These are phyloP conservation scores for Yarrowia phangngaensis DNA, from an alignment of 805 yeast genomes.

Conservation along the genomic window DNA sequence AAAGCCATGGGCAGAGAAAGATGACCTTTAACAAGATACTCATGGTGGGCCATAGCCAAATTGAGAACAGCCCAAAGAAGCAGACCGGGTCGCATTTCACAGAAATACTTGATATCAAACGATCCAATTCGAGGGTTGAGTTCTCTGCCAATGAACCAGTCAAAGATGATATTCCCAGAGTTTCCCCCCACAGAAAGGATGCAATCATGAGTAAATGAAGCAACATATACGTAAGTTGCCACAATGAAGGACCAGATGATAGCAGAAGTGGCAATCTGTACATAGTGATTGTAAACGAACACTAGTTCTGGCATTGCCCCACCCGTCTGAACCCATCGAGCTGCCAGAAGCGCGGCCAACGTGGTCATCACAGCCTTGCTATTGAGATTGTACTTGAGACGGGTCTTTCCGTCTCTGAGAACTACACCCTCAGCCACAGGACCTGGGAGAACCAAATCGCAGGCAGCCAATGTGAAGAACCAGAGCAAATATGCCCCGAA, in stretches of 20 bases:
- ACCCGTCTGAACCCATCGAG: constrained; percentile 51
- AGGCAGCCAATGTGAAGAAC: constrained; percentile 60
- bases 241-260: constrained; percentile 60
- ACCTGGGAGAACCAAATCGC: constrained; percentile 70
- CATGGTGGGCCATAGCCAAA: constrained; percentile 75
- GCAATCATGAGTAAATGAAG: constrained; percentile 63
- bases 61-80: constrained; percentile 78
- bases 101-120: constrained; percentile 84
- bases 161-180: constrained; percentile 67
- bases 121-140: constrained; percentile 83
- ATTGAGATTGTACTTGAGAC: constrained; percentile 71
- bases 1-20: constrained; percentile 69
- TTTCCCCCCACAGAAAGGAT: constrained; percentile 86
- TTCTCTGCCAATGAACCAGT: constrained; percentile 97
- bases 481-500: constrained; percentile 56
- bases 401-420: constrained; percentile 67
- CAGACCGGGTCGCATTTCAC: constrained; percentile 94
- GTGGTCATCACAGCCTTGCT: constrained; percentile 57
- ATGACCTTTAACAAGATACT: constrained; percentile 56
- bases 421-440: constrained; percentile 57
- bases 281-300: constrained; percentile 64
- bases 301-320: constrained; percentile 73
- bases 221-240: constrained; percentile 60
- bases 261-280: constrained; percentile 61
- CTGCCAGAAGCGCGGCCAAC: constrained; percentile 42